Evolutionary conservation across 306 rosid genomes (phyloP).

Genomic region (Trichosanthes truncata): DNA sequence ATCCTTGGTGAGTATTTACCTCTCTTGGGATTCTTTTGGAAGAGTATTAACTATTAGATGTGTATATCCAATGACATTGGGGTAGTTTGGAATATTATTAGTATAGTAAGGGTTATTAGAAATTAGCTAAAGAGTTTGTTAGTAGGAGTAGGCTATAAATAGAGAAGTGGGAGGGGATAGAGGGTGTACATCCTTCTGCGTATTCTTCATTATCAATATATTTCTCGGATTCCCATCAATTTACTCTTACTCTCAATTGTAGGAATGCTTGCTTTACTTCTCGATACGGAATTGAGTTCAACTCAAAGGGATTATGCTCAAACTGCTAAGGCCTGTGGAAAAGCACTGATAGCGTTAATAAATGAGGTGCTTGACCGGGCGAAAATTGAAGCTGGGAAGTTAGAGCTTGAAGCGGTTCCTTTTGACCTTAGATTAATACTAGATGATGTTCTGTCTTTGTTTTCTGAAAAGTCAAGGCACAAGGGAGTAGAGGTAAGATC

Average conservation of each 20-base stretch:
- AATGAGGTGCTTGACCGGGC: constrained; percentile 98
- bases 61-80: neutral
- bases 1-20: constrained; percentile 58
- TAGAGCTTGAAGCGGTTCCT: constrained; percentile 95
- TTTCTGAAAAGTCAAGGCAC: constrained; percentile 88
- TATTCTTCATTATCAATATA: neutral
- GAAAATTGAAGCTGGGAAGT: constrained; percentile 88
- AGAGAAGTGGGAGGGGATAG: neutral
- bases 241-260: constrained; percentile 3
- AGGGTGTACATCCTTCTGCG: neutral
- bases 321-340: constrained; percentile 96
- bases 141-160: neutral
- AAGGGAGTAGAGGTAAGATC: constrained; percentile 79
- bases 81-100: neutral
- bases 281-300: constrained; percentile 72
- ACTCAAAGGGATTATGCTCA: constrained; percentile 91
- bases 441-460: constrained; percentile 90
- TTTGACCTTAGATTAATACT: constrained; percentile 79
- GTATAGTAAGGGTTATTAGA: neutral
- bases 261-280: constrained; percentile 97
- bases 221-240: neutral
- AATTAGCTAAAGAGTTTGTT: neutral
- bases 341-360: constrained; percentile 80
- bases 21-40: constrained; percentile 4
- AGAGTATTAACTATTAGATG: neutral